phyloP scores from a whole-genome alignment of 768 basidiomycete genomes.

The Podaxis mareebaensis region DNA sequence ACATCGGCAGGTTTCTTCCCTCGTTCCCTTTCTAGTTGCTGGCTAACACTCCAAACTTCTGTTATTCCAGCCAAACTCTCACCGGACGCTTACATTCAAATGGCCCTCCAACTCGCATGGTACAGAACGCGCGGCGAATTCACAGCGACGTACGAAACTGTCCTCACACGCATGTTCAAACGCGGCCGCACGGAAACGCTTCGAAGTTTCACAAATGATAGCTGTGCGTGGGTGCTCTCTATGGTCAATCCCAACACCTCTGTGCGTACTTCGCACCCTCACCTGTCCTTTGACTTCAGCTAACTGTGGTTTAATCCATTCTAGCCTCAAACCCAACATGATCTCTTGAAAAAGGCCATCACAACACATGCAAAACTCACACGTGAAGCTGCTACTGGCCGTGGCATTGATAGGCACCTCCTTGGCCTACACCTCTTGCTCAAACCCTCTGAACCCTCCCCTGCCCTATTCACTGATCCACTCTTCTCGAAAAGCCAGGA shows the following conservation, averaged over 20 bases:
- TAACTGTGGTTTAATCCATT: neutral
- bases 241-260: conserved; percentile 59
- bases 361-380: conserved; percentile 71
- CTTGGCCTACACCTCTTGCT: conserved; percentile 78
- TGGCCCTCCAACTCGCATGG: conserved; percentile 91
- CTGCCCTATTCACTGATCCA: conserved; percentile 74
- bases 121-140: conserved; percentile 73
- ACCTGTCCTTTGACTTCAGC: neutral
- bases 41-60: neutral
- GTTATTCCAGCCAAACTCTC: conserved; percentile 38
- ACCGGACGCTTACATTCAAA: conserved; percentile 88
- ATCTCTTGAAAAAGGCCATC: conserved; percentile 66
- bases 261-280: conserved; percentile 33
- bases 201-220: conserved; percentile 70
- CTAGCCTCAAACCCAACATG: conserved; percentile 32
- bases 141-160: conserved; percentile 93
- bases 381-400: conserved; percentile 75
- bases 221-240: conserved; percentile 72
- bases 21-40: neutral
- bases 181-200: conserved; percentile 92
- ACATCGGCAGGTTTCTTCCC: conserved; percentile 48
- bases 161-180: conserved; percentile 82
- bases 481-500: conserved; percentile 71
- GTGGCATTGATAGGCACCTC: conserved; percentile 90
- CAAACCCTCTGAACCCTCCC: conserved; percentile 51